Evolutionary conservation across 179 eudicot species (phyloP), one percentile per base, ranked within the genome.

Genomic region (Monotropa hypopitys): DNA sequence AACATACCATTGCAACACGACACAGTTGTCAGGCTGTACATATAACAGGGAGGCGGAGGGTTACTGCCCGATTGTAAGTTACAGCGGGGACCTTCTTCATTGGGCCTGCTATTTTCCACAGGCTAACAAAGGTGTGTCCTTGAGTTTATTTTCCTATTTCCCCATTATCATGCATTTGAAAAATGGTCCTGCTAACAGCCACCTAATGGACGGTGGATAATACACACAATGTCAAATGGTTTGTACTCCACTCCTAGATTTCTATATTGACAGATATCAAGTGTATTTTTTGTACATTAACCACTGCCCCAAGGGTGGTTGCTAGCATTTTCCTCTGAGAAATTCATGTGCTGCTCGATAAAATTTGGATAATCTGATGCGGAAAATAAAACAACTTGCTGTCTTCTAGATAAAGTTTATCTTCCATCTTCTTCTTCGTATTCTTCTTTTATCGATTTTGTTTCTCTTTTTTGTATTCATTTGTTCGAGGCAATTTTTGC

Each of bases 11-110:
- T 95, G 99, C 84, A 95, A 95, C 87, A 84, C 91, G 43, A 91
- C 99, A 59, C 97, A 89, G 80, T 78, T 91, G 77, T 91, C 99
- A 32, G 99, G 99, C 62, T 95, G 99, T 88, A 95, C 97, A 78
- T 92, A 91, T 83, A 95, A 95, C 70, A 85, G 99, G 84, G 97
- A 95, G 84, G 97, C 99, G 0, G 99, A 95, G 85, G 99, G 99
- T 70, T 95, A 95, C 80, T 95, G 99, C 79, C 97, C 99, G n/a
- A 89, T 95, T 79, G 86, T 91, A 61, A 92, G 81, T 84, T 92
- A 95, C 78, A 87, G 84, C 40, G 88, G 85, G 23, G 97, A 92
- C 71, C 93, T 95, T 81, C 99, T 97, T 74, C 91, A 86, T 62
- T 95, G 97, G 99, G 97, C 99, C 32, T 97, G 92, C 15, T 95